Conservation (phyloP, 2,329 filamentous ascomycete genomes). For the Cordyceps tenuipes region DNA sequence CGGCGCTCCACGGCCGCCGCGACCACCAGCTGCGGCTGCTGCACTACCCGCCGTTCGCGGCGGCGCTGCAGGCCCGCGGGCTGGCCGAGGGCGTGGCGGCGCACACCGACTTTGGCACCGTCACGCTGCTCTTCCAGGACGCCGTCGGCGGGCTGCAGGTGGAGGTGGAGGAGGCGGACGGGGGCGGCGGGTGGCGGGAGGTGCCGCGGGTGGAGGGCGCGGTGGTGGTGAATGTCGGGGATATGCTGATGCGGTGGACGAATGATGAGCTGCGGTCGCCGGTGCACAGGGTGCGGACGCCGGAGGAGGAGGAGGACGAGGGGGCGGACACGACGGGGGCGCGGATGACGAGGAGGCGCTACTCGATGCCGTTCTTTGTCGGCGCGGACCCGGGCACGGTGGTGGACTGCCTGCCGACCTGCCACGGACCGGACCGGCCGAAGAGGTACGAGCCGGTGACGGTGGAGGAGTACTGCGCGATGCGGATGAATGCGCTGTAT, state of each 20-base stretch:
- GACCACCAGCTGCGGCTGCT: constrained; percentile 53
- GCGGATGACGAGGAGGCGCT: constrained; percentile 40
- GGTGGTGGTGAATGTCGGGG: constrained; percentile 31
- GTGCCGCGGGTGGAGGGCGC: constrained; percentile 23
- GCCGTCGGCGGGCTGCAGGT: constrained; percentile 37
- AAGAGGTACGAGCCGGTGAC: constrained; percentile 40
- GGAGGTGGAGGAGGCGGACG: constrained; percentile 28
- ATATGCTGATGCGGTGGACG: constrained; percentile 32
- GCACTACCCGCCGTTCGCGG: constrained; percentile 37
- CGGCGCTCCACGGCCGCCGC: constrained; percentile 46
- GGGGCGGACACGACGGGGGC: constrained; percentile 19
- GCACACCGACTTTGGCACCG: constrained; percentile 27
- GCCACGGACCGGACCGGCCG: constrained; percentile 31
- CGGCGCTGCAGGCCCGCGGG: constrained; percentile 21
- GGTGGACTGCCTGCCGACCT: constrained; percentile 44
- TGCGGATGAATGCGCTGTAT: constrained; percentile 20
- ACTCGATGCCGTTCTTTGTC: constrained; percentile 54
- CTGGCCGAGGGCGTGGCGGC: constrained; percentile 22
- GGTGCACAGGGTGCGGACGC: constrained; percentile 35
- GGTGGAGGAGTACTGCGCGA: constrained; percentile 21
- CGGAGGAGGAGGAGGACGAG: constrained; percentile 13
- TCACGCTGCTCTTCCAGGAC: constrained; percentile 23
- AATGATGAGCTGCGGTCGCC: constrained; percentile 28
- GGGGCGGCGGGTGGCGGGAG: constrained; percentile 20
- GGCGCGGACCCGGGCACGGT: constrained; percentile 38